phyloP scores from a whole-genome alignment of 768 basidiomycete genomes.

The Austroboletus eburneus region DNA sequence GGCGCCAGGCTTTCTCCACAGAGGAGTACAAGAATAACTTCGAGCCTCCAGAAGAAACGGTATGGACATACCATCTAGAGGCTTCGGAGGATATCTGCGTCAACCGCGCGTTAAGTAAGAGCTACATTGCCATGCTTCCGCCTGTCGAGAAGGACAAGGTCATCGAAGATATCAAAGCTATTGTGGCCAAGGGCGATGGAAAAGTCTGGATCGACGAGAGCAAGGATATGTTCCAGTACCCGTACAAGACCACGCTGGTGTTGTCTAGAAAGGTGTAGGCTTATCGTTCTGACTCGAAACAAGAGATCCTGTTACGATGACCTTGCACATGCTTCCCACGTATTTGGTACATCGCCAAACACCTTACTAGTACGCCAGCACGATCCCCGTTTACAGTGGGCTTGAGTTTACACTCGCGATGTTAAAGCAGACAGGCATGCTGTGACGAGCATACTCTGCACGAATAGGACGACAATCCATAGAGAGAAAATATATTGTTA shows the following conservation, averaged over 20 bases:
- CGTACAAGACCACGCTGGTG: constrained; percentile 67
- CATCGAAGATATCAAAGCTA: constrained; percentile 44
- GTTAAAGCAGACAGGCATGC: too few species aligned
- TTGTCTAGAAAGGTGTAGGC: constrained; percentile 44
- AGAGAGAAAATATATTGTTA: too few species aligned
- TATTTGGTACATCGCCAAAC: too few species aligned
- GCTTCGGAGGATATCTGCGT: constrained; percentile 54
- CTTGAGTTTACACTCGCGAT: too few species aligned
- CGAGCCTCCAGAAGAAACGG: constrained; percentile 51
- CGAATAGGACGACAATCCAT: too few species aligned
- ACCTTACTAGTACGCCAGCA: too few species aligned
- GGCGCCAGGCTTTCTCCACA: constrained; percentile 69
- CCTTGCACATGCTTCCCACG: too few species aligned
- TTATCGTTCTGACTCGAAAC: too few species aligned
- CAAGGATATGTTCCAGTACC: constrained; percentile 74
- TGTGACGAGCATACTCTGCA: too few species aligned
- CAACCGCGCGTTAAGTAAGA: constrained; percentile 76
- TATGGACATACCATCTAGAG: constrained; percentile 49
- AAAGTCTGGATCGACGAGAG: constrained; percentile 73
- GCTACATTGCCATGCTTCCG: constrained; percentile 68
- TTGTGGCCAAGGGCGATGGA: constrained; percentile 57
- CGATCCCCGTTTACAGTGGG: too few species aligned
- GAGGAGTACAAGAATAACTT: constrained; percentile 58
- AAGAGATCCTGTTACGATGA: too few species aligned
- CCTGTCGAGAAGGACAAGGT: constrained; percentile 56